Evolutionary conservation across 306 rosid species (phyloP).

Genomic region (Elaeagnus macrophylla): DNA sequence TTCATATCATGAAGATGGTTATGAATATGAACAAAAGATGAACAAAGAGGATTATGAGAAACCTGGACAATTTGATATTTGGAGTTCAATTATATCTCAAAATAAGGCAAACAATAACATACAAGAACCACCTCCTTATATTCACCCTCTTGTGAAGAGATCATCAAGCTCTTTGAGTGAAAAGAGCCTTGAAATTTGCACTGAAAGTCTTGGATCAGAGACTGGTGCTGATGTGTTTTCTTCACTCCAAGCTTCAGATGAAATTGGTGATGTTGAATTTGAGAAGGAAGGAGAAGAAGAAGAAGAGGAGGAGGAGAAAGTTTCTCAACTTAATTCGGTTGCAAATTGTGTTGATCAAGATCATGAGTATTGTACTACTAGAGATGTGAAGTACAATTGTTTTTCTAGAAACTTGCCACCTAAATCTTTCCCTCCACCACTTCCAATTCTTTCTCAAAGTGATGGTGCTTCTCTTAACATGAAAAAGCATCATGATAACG

Average conservation of each 20-base stretch:
- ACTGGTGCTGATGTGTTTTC: constrained; percentile 70
- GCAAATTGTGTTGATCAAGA: constrained; percentile 1
- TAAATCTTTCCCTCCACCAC: constrained; percentile 63
- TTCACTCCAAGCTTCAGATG: constrained; percentile 37
- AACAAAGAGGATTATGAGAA: constrained; percentile 23
- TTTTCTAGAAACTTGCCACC: too few species aligned
- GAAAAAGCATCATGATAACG: constrained; percentile 56
- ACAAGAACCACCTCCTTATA: constrained; percentile 45
- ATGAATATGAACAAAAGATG: too few species aligned
- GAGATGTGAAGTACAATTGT: constrained; percentile 19
- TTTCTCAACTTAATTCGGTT: constrained; percentile 7
- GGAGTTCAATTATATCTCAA: constrained; percentile 47
- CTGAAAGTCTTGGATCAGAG: constrained; percentile 96
- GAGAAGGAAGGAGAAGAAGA: neutral
- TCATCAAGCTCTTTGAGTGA: constrained; percentile 41
- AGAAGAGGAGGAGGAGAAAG: neutral
- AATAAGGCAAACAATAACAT: constrained; percentile 32
- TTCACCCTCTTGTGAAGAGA: constrained; percentile 74
- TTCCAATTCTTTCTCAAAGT: constrained; percentile 42
- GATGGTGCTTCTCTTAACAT: constrained; percentile 45
- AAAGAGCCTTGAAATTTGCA: constrained; percentile 70
- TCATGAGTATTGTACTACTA: constrained; percentile 14
- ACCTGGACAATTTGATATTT: constrained; percentile 27
- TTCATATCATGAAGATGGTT: too few species aligned
- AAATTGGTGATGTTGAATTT: constrained; percentile 16